These are phyloP conservation scores for Immersiporthe knoxdaviesiana DNA, from an alignment of 2,329 filamentous ascomycete species.

Conservation along the genomic window DNA sequence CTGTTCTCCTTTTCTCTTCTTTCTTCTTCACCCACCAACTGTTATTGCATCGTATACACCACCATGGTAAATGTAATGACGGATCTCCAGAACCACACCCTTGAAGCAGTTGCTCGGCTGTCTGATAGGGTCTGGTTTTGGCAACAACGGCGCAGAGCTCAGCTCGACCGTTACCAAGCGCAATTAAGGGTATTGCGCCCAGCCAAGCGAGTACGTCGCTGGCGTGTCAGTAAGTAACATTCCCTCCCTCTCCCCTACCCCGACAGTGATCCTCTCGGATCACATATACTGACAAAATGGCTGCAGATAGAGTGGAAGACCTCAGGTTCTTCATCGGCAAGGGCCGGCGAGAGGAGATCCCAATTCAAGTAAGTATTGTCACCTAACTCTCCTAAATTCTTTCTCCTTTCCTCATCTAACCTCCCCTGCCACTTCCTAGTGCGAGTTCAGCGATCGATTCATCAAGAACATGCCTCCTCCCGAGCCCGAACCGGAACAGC, in stretches of 20 bases:
- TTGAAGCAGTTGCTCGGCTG: conserved; percentile 5
- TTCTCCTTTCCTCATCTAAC: background rate
- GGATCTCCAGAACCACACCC: background rate
- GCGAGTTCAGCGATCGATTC: background rate
- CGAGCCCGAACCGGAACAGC: background rate
- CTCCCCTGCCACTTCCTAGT: background rate
- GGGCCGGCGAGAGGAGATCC: background rate
- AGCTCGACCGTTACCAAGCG: background rate
- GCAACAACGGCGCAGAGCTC: background rate
- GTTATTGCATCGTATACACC: background rate
- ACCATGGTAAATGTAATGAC: background rate
- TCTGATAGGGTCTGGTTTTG: conserved; percentile 8
- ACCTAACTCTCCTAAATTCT: background rate
- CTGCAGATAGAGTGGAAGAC: background rate
- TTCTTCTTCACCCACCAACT: background rate
- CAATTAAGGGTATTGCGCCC: background rate
- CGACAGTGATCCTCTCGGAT: too few species aligned
- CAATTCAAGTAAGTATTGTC: background rate
- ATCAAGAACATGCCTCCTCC: background rate
- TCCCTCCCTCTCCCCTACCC: too few species aligned
- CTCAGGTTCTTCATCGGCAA: background rate
- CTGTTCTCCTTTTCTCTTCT: background rate
- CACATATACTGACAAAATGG: background rate
- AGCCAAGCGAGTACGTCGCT: background rate
- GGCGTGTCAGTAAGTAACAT: background rate